These are phyloP conservation scores for Calonectria honghensis DNA, from an alignment of 2,329 filamentous ascomycete genomes.

Conservation along the genomic window DNA sequence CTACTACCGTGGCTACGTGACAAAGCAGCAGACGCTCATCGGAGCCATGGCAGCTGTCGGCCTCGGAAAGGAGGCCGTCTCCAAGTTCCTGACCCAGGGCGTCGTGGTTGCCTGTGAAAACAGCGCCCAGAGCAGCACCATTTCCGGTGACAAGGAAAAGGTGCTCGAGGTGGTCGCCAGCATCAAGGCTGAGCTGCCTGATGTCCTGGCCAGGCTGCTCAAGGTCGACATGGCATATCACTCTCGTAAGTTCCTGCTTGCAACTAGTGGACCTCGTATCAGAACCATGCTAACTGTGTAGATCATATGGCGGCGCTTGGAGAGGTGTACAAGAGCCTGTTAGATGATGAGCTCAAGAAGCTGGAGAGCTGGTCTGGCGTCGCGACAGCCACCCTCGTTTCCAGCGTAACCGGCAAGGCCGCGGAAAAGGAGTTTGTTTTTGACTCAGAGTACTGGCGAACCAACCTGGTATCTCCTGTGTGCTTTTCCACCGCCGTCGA, in stretches of 20 bases:
- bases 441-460: conserved; percentile 54
- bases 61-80: conserved; percentile 56
- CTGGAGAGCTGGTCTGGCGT: conserved; percentile 25
- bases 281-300: background rate
- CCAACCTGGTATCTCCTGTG: conserved; percentile 58
- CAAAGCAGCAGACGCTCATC: conserved; percentile 26
- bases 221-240: conserved; percentile 66
- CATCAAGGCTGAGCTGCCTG: conserved; percentile 56
- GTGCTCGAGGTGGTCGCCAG: conserved; percentile 53
- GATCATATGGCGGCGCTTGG: conserved; percentile 58
- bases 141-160: conserved; percentile 39
- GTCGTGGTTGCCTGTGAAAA: conserved; percentile 63
- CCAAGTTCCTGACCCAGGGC: conserved; percentile 50
- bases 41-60: conserved; percentile 65
- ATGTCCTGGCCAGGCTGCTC: conserved; percentile 57
- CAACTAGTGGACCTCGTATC: background rate
- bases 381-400: conserved; percentile 44
- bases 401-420: conserved; percentile 56
- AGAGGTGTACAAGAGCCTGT: conserved; percentile 47
- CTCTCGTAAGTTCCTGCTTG: conserved; percentile 50
- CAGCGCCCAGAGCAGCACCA: conserved; percentile 58
- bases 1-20: conserved; percentile 28
- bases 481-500: conserved; percentile 49
- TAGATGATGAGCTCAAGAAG: conserved; percentile 39
- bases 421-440: conserved; percentile 42